Conservation (phyloP, 345 rosid species). For the Lenwebbia sp. region DNA sequence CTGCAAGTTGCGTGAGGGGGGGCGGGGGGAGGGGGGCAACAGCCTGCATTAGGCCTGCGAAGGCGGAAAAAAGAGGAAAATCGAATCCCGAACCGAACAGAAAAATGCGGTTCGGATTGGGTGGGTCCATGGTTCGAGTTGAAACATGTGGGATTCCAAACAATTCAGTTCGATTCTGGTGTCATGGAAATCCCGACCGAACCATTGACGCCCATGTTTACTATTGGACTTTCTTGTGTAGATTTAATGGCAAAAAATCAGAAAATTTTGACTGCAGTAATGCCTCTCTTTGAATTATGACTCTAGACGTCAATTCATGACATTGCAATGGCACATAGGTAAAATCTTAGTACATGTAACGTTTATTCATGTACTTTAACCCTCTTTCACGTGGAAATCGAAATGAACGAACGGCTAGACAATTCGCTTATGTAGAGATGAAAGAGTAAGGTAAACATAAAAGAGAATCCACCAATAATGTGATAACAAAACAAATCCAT, state of each 20-base stretch:
- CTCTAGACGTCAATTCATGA: not conserved
- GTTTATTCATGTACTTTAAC: not conserved
- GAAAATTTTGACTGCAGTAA: not conserved
- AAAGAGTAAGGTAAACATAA: not conserved
- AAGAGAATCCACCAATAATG: not conserved
- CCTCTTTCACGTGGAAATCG: not conserved
- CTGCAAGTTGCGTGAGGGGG: no score
- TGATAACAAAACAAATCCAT: not conserved
- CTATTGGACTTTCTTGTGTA: not conserved
- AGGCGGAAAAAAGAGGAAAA: no score
- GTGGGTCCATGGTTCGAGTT: no score
- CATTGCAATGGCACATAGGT: not conserved
- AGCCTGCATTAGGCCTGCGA: no score
- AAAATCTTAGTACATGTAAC: not conserved
- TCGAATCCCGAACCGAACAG: no score
- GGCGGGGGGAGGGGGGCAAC: no score
- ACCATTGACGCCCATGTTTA: not conserved
- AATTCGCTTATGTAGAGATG: not conserved
- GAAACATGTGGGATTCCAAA: no score
- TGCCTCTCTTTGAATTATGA: not conserved
- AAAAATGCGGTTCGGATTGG: no score
- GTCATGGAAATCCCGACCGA: not conserved
- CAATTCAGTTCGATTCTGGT: no score
- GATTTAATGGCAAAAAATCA: not conserved
- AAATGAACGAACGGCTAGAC: not conserved